Evolutionary conservation across 1,139 yeast species (phyloP).

Genomic region (Scheffersomyces insectosa): DNA sequence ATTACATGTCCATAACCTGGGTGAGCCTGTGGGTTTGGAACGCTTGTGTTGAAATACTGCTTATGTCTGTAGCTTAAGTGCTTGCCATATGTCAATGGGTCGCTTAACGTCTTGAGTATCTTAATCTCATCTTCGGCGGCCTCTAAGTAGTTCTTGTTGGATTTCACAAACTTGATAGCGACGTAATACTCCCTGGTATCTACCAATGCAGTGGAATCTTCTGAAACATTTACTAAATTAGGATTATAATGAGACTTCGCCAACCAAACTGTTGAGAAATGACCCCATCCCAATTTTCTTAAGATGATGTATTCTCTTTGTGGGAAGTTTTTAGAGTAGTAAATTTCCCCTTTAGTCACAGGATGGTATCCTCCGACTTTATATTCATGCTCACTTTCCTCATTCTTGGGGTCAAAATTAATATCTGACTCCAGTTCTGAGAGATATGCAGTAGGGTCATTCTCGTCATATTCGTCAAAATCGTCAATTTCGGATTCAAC

Average conservation of each 20-base stretch:
- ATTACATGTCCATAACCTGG: constrained; percentile 72
- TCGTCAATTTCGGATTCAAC: constrained; percentile 2
- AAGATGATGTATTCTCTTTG: constrained; percentile 54
- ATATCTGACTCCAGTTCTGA: constrained; percentile 29
- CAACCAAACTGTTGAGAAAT: constrained; percentile 87
- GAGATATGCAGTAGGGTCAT: constrained; percentile 12
- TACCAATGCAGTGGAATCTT: neutral
- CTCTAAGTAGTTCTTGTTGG: constrained; percentile 74
- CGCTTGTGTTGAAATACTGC: constrained; percentile 11
- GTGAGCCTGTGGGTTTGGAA: constrained; percentile 46
- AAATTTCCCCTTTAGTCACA: constrained; percentile 71
- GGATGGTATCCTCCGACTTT: constrained; percentile 88
- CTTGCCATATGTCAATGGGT: constrained; percentile 21
- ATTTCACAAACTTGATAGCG: constrained; percentile 82
- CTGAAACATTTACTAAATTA: neutral
- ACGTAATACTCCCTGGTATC: constrained; percentile 61
- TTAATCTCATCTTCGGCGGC: constrained; percentile 86
- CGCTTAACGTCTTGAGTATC: constrained; percentile 49
- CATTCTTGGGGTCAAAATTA: constrained; percentile 46
- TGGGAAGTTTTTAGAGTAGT: constrained; percentile 46
- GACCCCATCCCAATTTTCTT: constrained; percentile 90
- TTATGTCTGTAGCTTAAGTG: constrained; percentile 11
- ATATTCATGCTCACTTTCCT: constrained; percentile 72
- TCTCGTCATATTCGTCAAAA: constrained; percentile 5
- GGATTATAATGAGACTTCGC: constrained; percentile 40